These are phyloP conservation scores for Thelonectria rubi DNA, from an alignment of 2,329 filamentous ascomycete species.

Conservation along the genomic window DNA sequence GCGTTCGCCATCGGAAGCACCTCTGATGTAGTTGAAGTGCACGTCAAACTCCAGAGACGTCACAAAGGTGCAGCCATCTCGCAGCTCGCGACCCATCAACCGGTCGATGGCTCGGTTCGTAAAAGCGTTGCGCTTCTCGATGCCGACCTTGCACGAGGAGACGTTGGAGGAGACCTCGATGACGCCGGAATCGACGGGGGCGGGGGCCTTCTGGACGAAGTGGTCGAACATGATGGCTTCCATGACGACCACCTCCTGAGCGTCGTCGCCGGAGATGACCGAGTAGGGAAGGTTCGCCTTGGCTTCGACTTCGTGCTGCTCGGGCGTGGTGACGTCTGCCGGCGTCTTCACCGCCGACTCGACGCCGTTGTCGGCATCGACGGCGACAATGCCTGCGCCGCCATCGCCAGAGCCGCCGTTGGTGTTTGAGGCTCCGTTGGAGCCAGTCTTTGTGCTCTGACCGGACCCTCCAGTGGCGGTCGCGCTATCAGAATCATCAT, in stretches of 20 bases:
- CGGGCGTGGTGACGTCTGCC: constrained; percentile 5
- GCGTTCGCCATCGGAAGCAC: constrained; percentile 4
- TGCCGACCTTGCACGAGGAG: constrained; percentile 12
- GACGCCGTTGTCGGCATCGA: constrained; percentile 3
- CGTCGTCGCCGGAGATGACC: constrained; percentile 13
- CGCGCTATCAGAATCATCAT: background rate
- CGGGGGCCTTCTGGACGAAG: constrained; percentile 14
- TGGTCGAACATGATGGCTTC: constrained; percentile 24
- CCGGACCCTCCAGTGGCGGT: background rate
- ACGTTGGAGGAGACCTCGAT: constrained; percentile 17
- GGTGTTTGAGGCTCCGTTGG: background rate
- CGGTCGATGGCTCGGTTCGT: constrained; percentile 1
- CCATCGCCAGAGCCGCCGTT: background rate
- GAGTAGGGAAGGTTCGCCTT: constrained; percentile 15
- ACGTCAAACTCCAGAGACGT: constrained; percentile 20
- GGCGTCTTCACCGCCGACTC: constrained; percentile 7
- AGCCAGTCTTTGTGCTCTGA: background rate
- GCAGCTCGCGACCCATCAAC: constrained; percentile 4
- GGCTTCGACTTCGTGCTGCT: constrained; percentile 17
- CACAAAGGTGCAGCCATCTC: constrained; percentile 10
- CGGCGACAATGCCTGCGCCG: constrained; percentile 15
- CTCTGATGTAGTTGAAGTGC: constrained; percentile 20
- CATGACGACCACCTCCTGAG: constrained; percentile 18
- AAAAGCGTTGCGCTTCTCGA: constrained; percentile 13
- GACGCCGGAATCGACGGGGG: constrained; percentile 3